These are phyloP conservation scores for Russula sp. DNA, from an alignment of 768 basidiomycete genomes.

Conservation along the genomic window DNA sequence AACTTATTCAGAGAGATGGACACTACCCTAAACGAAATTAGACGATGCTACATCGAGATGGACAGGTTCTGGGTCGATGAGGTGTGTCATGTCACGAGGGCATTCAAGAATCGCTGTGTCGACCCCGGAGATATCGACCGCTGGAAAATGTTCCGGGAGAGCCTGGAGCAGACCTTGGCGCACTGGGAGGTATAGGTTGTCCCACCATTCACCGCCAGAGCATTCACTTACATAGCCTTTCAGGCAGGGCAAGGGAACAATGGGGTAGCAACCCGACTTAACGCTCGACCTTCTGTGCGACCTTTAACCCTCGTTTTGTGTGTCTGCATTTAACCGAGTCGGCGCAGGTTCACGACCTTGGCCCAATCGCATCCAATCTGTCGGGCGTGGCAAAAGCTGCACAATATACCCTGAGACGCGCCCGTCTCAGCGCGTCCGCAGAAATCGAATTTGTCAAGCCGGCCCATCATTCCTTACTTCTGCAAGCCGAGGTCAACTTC, in stretches of 20 bases:
- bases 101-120: no score
- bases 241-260: no score
- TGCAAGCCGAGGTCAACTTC: neutral
- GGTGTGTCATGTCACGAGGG: no score
- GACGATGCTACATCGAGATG: neutral
- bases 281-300: no score
- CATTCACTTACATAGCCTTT: no score
- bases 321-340: neutral
- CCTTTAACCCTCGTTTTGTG: no score
- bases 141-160: no score
- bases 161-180: no score
- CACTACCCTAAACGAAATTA: neutral
- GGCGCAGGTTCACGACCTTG: neutral
- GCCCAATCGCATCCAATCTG: neutral
- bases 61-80: slow-evolving; percentile 1
- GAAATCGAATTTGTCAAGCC: no score
- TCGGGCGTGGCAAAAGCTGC: neutral
- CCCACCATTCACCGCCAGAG: no score
- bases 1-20: neutral
- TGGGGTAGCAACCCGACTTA: no score
- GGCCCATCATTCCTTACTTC: neutral
- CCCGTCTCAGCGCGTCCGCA: neutral
- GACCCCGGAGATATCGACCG: neutral
- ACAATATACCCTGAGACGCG: neutral
- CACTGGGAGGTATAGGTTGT: no score